phyloP scores from a whole-genome alignment of 345 rosid species.

The Leavenworthia alabamica region DNA sequence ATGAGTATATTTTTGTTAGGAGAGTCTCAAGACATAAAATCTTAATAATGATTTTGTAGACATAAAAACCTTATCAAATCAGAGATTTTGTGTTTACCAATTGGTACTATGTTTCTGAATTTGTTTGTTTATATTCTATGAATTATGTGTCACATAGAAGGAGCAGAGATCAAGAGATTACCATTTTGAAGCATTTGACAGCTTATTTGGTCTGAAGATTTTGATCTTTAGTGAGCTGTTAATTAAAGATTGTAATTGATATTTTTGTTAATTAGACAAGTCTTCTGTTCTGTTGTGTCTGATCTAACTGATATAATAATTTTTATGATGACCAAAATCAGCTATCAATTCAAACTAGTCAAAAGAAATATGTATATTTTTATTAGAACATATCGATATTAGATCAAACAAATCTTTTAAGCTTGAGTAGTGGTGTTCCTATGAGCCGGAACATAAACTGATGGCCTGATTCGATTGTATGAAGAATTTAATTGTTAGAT shows the following conservation, averaged over 20 bases:
- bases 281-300: neutral
- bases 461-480: neutral
- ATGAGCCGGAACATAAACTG: neutral
- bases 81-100: neutral
- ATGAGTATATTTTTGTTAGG: neutral
- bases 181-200: conserved; percentile 15
- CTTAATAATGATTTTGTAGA: conserved; percentile 20
- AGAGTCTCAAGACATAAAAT: conserved; percentile 15
- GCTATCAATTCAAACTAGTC: neutral
- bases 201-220: conserved; percentile 26
- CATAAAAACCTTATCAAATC: conserved; percentile 1
- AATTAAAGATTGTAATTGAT: conserved; percentile 13
- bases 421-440: neutral
- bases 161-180: conserved; percentile 9
- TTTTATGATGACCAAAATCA: neutral
- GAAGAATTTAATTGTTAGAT: neutral
- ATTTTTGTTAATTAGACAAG: neutral
- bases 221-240: conserved; percentile 9
- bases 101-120: neutral
- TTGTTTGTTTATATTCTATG: neutral
- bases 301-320: neutral
- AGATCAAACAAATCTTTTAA: conserved; percentile 4
- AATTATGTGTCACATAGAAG: conserved; percentile 1
- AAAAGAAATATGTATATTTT: neutral
- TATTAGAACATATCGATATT: neutral